Evolutionary conservation across 176 grass and related monocot species (phyloP).

Genomic region (Otatea glauca): DNA sequence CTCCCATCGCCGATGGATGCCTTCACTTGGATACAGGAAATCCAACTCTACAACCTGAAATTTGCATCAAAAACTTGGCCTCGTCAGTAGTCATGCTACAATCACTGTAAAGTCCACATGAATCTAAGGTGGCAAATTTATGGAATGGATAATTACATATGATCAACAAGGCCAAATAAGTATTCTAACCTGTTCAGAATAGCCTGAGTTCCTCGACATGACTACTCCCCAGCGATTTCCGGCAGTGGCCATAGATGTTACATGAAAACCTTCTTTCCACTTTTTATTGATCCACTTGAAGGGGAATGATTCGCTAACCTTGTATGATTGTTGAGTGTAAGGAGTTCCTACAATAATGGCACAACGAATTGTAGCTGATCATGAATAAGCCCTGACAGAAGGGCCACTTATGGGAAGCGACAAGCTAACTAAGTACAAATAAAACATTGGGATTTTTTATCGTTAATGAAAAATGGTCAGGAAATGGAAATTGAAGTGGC

Average conservation of each 20-base stretch:
- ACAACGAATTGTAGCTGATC: neutral
- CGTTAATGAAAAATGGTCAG: slow-evolving; percentile 2
- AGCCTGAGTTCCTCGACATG: slow-evolving; percentile 94
- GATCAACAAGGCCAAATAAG: slow-evolving; percentile 15
- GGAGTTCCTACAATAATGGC: slow-evolving; percentile 64
- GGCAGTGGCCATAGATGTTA: slow-evolving; percentile 93
- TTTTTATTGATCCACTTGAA: slow-evolving; percentile 99
- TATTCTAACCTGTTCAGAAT: slow-evolving; percentile 69
- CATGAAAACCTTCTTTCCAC: slow-evolving; percentile 99
- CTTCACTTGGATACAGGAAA: slow-evolving; percentile 96
- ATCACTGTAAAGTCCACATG: neutral
- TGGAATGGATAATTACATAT: neutral
- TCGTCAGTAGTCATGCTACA: neutral
- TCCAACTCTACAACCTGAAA: slow-evolving; percentile 91
- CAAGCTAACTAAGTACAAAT: slow-evolving; percentile 4
- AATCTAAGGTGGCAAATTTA: slow-evolving; percentile 20
- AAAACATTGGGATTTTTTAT: slow-evolving; percentile 22
- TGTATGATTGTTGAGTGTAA: slow-evolving; percentile 93
- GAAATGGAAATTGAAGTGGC: neutral
- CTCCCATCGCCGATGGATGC: slow-evolving; percentile 92
- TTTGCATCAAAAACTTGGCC: neutral
- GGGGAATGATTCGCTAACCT: slow-evolving; percentile 95
- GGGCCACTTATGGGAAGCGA: neutral
- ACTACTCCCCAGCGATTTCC: slow-evolving; percentile 93
- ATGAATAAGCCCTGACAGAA: neutral